These are phyloP conservation scores for Hsuehochloa calcarea DNA, from an alignment of 176 grass and related monocot genomes.

Conservation along the genomic window DNA sequence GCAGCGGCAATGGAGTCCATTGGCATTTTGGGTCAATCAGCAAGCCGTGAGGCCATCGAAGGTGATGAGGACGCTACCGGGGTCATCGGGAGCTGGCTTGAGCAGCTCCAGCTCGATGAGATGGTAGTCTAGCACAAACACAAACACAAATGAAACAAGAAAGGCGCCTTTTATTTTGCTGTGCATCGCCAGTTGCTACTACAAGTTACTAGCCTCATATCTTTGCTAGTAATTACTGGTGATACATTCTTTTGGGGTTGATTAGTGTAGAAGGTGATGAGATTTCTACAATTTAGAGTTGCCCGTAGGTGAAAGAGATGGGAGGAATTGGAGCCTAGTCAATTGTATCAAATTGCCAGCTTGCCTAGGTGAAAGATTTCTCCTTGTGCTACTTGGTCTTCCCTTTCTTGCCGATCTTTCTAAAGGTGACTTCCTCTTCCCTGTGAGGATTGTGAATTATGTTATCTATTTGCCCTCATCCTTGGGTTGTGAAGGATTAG, in stretches of 20 bases:
- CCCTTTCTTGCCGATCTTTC: constrained; percentile 20
- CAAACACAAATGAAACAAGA: constrained; percentile 37
- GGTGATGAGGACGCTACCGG: constrained; percentile 27
- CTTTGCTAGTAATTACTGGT: constrained; percentile 23
- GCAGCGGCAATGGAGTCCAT: neutral
- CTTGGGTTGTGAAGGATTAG: constrained; percentile 14
- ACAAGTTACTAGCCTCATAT: constrained; percentile 6
- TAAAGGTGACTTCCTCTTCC: constrained; percentile 10
- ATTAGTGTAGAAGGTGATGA: constrained; percentile 41
- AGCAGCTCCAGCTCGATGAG: constrained; percentile 72
- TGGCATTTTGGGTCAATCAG: constrained; percentile 26
- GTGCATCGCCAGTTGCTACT: constrained; percentile 19
- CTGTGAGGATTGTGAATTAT: constrained; percentile 45
- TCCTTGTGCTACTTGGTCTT: neutral
- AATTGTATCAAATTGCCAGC: constrained; percentile 17
- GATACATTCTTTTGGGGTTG: constrained; percentile 49
- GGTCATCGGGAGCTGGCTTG: constrained; percentile 53
- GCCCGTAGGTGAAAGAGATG: constrained; percentile 3
- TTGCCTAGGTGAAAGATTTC: constrained; percentile 32
- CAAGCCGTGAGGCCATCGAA: constrained; percentile 8
- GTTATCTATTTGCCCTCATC: constrained; percentile 25
- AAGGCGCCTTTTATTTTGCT: constrained; percentile 37
- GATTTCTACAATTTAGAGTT: constrained; percentile 25
- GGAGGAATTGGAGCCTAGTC: constrained; percentile 27
- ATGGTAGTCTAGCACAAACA: constrained; percentile 49